Percentiles rank a stretch among this genome's conserved stretches.
These are phyloP conservation scores for Rickenella mellea DNA, from an alignment of 768 basidiomycete species.

Conservation along the genomic window DNA sequence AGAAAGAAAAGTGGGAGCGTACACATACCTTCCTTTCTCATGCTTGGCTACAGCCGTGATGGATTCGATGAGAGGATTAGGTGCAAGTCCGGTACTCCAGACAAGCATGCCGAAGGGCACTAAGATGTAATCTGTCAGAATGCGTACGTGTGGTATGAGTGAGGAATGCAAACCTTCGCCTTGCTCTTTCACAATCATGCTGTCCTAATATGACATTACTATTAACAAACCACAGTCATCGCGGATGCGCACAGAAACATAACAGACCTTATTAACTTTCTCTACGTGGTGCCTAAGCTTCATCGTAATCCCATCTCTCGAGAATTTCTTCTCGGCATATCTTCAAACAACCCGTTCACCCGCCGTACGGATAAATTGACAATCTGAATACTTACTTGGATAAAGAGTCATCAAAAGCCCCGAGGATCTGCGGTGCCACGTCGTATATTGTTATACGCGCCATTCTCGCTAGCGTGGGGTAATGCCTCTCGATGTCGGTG, in stretches of 20 bases:
- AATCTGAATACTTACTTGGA: constrained; percentile 33
- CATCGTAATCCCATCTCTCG: constrained; percentile 65
- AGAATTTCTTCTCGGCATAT: constrained; percentile 62
- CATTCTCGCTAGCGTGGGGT: constrained; percentile 52
- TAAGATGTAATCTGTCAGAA: constrained; percentile 16
- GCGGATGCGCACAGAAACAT: not conserved
- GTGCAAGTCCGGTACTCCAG: constrained; percentile 80
- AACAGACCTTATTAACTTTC: constrained; percentile 46
- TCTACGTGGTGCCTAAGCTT: constrained; percentile 68
- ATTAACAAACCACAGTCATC: not conserved
- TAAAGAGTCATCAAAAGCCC: constrained; percentile 60
- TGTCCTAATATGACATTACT: constrained; percentile 34
- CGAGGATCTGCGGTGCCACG: constrained; percentile 69
- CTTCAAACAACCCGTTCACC: constrained; percentile 22
- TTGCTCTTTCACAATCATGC: constrained; percentile 59
- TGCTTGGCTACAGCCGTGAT: constrained; percentile 56
- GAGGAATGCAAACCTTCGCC: constrained; percentile 48
- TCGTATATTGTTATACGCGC: constrained; percentile 75
- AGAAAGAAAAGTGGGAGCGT: no score
- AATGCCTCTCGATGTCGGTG: constrained; percentile 51
- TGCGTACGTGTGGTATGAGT: not conserved
- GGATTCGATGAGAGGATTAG: constrained; percentile 66
- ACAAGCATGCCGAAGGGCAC: constrained; percentile 78
- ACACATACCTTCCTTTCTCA: constrained; percentile 38
- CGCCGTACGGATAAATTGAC: constrained; percentile 2